Conservation (phyloP, 805 yeast genomes). For the Lipomyces chichibuensis region DNA sequence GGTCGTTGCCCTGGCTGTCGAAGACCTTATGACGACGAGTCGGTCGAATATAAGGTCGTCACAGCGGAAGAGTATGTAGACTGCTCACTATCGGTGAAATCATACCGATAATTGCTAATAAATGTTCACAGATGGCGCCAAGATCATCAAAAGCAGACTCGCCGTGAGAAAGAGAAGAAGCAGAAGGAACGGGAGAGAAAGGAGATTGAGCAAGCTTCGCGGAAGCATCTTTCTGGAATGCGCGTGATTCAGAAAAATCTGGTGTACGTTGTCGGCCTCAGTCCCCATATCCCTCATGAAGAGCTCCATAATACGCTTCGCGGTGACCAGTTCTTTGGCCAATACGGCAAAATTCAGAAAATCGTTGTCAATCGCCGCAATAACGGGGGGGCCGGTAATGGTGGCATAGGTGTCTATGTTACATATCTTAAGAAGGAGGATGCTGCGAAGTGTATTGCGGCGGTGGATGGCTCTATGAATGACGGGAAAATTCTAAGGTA, state of each 20-base stretch:
- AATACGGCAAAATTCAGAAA: conserved; percentile 92
- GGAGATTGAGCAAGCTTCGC: conserved; percentile 73
- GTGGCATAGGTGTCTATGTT: conserved; percentile 93
- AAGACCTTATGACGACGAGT: conserved; percentile 87
- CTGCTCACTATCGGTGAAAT: not conserved
- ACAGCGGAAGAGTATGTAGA: conserved; percentile 69
- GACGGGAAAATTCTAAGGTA: conserved; percentile 80
- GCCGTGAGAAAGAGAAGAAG: conserved; percentile 70
- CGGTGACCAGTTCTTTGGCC: conserved; percentile 96
- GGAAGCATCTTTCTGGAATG: conserved; percentile 90
- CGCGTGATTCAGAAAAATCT: conserved; percentile 97
- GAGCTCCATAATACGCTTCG: conserved; percentile 79
- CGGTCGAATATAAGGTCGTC: conserved; percentile 81
- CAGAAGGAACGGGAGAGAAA: conserved; percentile 89
- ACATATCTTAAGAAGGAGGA: conserved; percentile 93
- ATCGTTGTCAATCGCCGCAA: conserved; percentile 84
- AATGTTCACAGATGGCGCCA: conserved; percentile 52
- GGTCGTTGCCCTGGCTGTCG: conserved; percentile 99
- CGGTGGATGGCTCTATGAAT: conserved; percentile 87
- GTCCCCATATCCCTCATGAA: conserved; percentile 83
- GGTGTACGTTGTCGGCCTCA: conserved; percentile 93
- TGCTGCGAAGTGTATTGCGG: conserved; percentile 89
- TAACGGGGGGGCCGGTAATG: conserved; percentile 61
- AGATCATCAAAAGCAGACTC: conserved; percentile 78
- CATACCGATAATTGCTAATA: not conserved